Evolutionary conservation across 345 rosid genomes (phyloP), one percentile per base, ranked within the genome.

Genomic region (Populus pruinosa): DNA sequence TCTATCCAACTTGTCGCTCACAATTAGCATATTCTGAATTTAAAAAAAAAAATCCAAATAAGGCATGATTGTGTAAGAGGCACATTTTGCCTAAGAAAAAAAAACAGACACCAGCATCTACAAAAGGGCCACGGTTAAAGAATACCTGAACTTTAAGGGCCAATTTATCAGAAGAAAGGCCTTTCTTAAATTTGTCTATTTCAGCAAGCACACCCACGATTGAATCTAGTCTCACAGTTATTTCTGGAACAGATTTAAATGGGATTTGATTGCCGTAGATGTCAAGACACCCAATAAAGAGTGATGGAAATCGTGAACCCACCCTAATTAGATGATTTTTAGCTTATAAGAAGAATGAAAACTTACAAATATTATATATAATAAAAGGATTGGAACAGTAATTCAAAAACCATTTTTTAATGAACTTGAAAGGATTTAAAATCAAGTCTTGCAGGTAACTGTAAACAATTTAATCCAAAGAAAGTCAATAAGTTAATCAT

Each of bases 201-300:
- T 78, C 71, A 9, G 78, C 29, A 39, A 27, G 17, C 35, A 76
- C 72, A 77, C 73, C 81, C 16, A 72, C 50, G 6, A 61, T 70
- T 21, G 70, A 74, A 44, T 38, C 27, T 61, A 92, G 71, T 81
- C 80, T 79, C 73, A 87, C 84, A 29, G 69, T 59, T 63, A 88
- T 76, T 33, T 76, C 67, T 63, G 90, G 92, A 67, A 78, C 53
- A 71, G 81, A 79, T 62, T 77, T 12, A 76, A 92, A 88, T 31
- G 59, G 79, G 31, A 81, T 87, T 71, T 25, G 82, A 76, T 89
- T 91, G 70, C 67, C 86, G 69, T 74, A 86, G 73, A 72, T 73
- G 81, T 92, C 97, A 69, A 80, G 80, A 78, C 95, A 87, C 36
- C 83, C 87, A 49, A 92, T 67, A 56, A 49, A 56, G 50, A 87